Conservation (phyloP, 2,329 filamentous ascomycete genomes). For the Cladosporium colombiae region DNA sequence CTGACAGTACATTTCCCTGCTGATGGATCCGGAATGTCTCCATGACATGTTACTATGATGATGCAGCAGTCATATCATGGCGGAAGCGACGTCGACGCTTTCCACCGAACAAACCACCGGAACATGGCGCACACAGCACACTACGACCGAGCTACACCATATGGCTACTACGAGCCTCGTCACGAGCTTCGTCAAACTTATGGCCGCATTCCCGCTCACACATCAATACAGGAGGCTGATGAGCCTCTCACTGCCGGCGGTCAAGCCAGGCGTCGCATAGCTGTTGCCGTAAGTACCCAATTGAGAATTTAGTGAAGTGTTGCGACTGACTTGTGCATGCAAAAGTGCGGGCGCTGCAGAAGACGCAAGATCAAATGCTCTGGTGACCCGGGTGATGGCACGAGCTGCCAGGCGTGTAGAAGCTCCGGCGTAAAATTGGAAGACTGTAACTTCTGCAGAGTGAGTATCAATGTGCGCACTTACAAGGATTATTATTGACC, state of each 20-base stretch:
- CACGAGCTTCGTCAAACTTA: slow-evolving; percentile 31
- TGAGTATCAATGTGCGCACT: slow-evolving; percentile 40
- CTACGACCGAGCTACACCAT: slow-evolving; percentile 32
- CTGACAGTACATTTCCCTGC: slow-evolving; percentile 18
- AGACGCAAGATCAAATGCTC: slow-evolving; percentile 95
- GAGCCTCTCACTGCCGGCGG: slow-evolving; percentile 38
- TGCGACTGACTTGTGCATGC: slow-evolving; percentile 22
- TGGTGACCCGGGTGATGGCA: slow-evolving; percentile 75
- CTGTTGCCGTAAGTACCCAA: slow-evolving; percentile 50
- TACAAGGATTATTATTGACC: neutral
- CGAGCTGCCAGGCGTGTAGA: slow-evolving; percentile 80
- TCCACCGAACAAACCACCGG: slow-evolving; percentile 22
- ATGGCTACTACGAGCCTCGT: slow-evolving; percentile 30
- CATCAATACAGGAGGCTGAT: slow-evolving; percentile 36
- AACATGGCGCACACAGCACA: slow-evolving; percentile 25
- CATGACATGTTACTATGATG: slow-evolving; percentile 30
- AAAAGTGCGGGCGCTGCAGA: slow-evolving; percentile 81
- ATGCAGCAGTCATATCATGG: slow-evolving; percentile 35
- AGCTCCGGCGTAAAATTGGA: slow-evolving; percentile 64
- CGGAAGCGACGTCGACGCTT: slow-evolving; percentile 29
- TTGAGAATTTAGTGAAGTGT: neutral
- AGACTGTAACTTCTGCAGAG: slow-evolving; percentile 77
- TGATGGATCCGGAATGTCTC: slow-evolving; percentile 17
- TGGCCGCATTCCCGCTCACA: slow-evolving; percentile 26
- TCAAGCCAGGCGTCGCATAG: slow-evolving; percentile 53